phyloP scores from a whole-genome alignment of 805 yeast species.

The Zygosaccharomyces rouxii region DNA sequence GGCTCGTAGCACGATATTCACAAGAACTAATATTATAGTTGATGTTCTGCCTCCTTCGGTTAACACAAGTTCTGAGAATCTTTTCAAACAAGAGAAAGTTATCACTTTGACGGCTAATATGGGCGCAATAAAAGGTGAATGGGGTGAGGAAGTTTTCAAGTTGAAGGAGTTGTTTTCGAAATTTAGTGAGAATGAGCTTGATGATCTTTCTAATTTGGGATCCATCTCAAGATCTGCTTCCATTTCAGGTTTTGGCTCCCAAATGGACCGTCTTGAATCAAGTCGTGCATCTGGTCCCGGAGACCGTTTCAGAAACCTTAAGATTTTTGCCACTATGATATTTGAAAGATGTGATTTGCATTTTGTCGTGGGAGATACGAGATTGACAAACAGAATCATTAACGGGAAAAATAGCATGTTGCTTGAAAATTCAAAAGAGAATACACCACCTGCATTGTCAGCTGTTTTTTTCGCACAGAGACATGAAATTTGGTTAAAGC shows the following conservation, averaged over 20 bases:
- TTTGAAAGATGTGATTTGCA: constrained; percentile 24
- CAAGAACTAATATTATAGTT: constrained; percentile 18
- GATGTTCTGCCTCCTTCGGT: constrained; percentile 18
- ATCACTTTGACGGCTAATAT: constrained; percentile 23
- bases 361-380: constrained; percentile 16
- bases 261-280: neutral
- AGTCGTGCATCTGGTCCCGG: neutral
- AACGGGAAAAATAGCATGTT: constrained; percentile 21
- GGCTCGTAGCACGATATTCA: constrained; percentile 25
- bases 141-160: constrained; percentile 22
- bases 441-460: constrained; percentile 23
- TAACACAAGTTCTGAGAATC: constrained; percentile 8
- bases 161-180: constrained; percentile 11
- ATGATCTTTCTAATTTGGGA: neutral
- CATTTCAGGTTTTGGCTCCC: neutral
- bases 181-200: neutral
- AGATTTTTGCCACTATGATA: constrained; percentile 17
- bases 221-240: neutral
- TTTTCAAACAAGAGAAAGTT: constrained; percentile 15
- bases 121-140: constrained; percentile 26
- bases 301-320: constrained; percentile 12
- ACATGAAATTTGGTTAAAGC: constrained; percentile 21
- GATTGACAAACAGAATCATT: constrained; percentile 13
- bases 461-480: constrained; percentile 21
- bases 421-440: constrained; percentile 22